Evolutionary conservation across 1,139 yeast species (phyloP).

Genomic region (Suhomyces bolitotheri): DNA sequence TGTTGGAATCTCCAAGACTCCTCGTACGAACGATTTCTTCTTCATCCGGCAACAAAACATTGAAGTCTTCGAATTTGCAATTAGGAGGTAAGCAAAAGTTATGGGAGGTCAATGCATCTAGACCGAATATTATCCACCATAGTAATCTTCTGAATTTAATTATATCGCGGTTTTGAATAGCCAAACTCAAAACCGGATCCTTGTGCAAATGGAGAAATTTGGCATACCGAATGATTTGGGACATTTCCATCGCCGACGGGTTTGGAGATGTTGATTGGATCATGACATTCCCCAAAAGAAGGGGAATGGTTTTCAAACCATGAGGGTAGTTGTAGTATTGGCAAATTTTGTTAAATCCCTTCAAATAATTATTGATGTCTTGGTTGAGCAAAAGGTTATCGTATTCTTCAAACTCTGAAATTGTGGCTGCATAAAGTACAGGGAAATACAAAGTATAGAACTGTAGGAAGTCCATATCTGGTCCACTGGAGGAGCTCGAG

Average conservation of each 20-base stretch:
- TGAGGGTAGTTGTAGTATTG: conserved; percentile 55
- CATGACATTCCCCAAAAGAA: conserved; percentile 51
- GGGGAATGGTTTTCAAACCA: conserved; percentile 47
- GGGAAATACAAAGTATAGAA: conserved; percentile 53
- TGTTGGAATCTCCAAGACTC: conserved; percentile 18
- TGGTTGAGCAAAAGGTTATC: conserved; percentile 48
- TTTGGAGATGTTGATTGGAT: conserved; percentile 58
- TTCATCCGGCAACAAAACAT: conserved; percentile 55
- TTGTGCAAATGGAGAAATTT: conserved; percentile 56
- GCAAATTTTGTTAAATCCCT: conserved; percentile 49
- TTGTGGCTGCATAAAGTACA: conserved; percentile 53
- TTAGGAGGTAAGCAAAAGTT: conserved; percentile 60
- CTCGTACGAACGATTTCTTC: conserved; percentile 37
- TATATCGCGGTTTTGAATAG: conserved; percentile 47
- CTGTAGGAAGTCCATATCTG: conserved; percentile 39
- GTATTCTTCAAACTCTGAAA: conserved; percentile 56
- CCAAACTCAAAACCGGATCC: conserved; percentile 55
- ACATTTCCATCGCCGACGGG: conserved; percentile 54
- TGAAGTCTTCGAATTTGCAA: conserved; percentile 55
- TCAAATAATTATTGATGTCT: conserved; percentile 49
- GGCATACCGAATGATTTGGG: conserved; percentile 53
- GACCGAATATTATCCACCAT: conserved; percentile 67
- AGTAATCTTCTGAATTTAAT: conserved; percentile 55
- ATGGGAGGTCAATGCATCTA: conserved; percentile 59
- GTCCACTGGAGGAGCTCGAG: conserved; percentile 4